These are phyloP conservation scores for Vitis cinerea DNA, from an alignment of 164 flowering plant species.

Conservation along the genomic window DNA sequence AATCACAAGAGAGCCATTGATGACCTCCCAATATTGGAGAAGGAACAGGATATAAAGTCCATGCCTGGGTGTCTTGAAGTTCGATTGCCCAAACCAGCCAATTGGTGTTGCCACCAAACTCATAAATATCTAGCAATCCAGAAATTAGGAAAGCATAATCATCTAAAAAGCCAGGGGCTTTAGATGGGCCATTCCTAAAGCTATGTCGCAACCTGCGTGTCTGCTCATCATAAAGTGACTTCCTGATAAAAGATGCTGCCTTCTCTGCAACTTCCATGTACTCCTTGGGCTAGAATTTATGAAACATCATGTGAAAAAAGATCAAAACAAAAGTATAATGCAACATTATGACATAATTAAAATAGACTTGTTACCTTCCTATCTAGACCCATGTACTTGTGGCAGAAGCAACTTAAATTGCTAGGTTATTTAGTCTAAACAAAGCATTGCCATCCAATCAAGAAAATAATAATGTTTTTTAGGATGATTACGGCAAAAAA, in stretches of 20 bases:
- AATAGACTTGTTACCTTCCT: too few relatives aligned
- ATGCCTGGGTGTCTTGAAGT: slow-evolving; percentile 83
- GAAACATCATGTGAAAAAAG: not conserved
- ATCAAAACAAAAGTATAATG: not conserved
- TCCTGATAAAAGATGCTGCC: slow-evolving; percentile 77
- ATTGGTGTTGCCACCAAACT: slow-evolving; percentile 58
- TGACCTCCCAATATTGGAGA: not conserved
- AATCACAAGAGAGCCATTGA: not conserved
- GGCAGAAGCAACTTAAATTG: too few relatives aligned
- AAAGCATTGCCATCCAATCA: too few relatives aligned
- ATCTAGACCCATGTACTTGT: too few relatives aligned
- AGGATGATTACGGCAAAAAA: too few relatives aligned
- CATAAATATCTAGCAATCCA: slow-evolving; percentile 80
- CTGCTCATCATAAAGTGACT: slow-evolving; percentile 54
- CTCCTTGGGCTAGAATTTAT: slow-evolving; percentile 60
- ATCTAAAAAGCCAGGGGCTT: slow-evolving; percentile 91
- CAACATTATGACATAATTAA: not conserved
- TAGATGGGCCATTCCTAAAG: slow-evolving; percentile 89
- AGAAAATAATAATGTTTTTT: too few relatives aligned
- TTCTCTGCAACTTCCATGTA: slow-evolving; percentile 79
- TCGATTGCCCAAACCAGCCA: slow-evolving; percentile 90
- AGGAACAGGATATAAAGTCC: not conserved
- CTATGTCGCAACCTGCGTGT: slow-evolving; percentile 71
- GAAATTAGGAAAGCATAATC: slow-evolving; percentile 91
- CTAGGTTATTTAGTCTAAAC: too few relatives aligned